These are phyloP conservation scores for Pseudonitzschia multiseries DNA, from an alignment of 108 stramenopile species.

Conservation along the genomic window DNA sequence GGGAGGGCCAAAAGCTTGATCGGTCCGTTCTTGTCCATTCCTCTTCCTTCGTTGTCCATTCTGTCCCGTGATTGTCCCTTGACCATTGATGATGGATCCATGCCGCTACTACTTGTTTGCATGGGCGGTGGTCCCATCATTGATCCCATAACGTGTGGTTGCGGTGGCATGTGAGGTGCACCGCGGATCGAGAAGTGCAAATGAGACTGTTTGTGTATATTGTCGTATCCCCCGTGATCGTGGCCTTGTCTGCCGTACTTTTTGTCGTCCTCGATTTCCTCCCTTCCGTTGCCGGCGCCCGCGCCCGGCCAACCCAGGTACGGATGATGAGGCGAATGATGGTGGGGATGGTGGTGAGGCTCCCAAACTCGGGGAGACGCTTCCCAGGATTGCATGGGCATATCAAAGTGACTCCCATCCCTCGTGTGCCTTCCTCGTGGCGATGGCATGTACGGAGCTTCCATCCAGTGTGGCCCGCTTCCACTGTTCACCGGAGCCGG, in stretches of 20 bases:
- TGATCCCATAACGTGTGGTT: background rate
- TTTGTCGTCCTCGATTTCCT: background rate
- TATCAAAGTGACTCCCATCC: slow-evolving; percentile 11
- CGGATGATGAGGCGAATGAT: background rate
- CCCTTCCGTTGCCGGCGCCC: background rate
- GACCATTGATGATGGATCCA: background rate
- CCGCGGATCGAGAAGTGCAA: slow-evolving; percentile 10
- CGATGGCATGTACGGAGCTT: slow-evolving; percentile 33
- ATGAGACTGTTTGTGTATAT: background rate
- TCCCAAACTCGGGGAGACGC: slow-evolving; percentile 28
- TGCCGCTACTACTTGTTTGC: slow-evolving; percentile 1
- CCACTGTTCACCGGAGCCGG: slow-evolving; percentile 24
- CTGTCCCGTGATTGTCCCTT: background rate
- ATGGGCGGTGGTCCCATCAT: slow-evolving; percentile 9
- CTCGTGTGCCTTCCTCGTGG: slow-evolving; percentile 18
- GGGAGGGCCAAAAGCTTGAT: slow-evolving; percentile 71
- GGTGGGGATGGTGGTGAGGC: slow-evolving; percentile 6
- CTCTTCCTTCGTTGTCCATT: slow-evolving; percentile 6
- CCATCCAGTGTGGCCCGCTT: slow-evolving; percentile 23
- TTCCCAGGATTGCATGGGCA: slow-evolving; percentile 16
- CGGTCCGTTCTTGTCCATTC: slow-evolving; percentile 20
- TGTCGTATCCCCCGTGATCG: slow-evolving; percentile 5
- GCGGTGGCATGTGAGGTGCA: background rate
- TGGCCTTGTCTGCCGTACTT: background rate
- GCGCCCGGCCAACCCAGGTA: background rate